These are phyloP conservation scores for Globisporangium perplexum DNA, from an alignment of 352 stramenopile genomes.

Conservation along the genomic window DNA sequence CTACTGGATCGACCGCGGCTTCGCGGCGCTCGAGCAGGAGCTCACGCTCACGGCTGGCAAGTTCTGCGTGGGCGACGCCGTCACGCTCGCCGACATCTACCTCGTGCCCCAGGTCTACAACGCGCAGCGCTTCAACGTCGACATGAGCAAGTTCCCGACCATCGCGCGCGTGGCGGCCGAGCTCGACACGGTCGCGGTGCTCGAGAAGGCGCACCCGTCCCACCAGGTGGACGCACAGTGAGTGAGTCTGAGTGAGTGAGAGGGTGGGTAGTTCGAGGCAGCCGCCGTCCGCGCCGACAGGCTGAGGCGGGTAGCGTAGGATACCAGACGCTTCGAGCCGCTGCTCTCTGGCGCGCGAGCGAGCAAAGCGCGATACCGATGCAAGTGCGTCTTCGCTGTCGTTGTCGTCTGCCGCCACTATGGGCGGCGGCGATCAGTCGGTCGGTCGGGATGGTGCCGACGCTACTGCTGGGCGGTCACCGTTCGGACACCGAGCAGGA, in stretches of 20 bases:
- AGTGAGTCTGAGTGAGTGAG: too few relatives aligned
- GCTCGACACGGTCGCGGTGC: conserved; percentile 69
- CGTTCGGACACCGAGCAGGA: too few relatives aligned
- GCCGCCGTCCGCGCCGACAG: too few relatives aligned
- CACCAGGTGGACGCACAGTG: conserved; percentile 66
- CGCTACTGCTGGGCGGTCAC: too few relatives aligned
- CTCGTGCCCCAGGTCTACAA: conserved; percentile 93
- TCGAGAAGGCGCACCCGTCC: conserved; percentile 76
- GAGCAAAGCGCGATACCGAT: too few relatives aligned
- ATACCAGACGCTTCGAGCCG: too few relatives aligned
- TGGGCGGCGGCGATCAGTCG: too few relatives aligned
- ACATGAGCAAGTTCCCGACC: conserved; percentile 85
- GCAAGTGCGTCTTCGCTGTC: too few relatives aligned
- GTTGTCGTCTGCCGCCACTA: too few relatives aligned
- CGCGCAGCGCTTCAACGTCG: conserved; percentile 81
- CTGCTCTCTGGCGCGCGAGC: too few relatives aligned
- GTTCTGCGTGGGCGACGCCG: conserved; percentile 70
- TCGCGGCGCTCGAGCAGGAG: conserved; percentile 75
- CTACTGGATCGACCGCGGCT: conserved; percentile 79
- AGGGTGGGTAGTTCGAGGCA: too few relatives aligned
- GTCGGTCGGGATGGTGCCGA: too few relatives aligned
- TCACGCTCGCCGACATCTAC: conserved; percentile 89
- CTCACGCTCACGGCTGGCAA: conserved; percentile 40
- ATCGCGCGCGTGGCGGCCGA: conserved; percentile 72
- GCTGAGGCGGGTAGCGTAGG: background rate